phyloP scores from a whole-genome alignment of 306 rosid genomes.

The Calophaca sinica region DNA sequence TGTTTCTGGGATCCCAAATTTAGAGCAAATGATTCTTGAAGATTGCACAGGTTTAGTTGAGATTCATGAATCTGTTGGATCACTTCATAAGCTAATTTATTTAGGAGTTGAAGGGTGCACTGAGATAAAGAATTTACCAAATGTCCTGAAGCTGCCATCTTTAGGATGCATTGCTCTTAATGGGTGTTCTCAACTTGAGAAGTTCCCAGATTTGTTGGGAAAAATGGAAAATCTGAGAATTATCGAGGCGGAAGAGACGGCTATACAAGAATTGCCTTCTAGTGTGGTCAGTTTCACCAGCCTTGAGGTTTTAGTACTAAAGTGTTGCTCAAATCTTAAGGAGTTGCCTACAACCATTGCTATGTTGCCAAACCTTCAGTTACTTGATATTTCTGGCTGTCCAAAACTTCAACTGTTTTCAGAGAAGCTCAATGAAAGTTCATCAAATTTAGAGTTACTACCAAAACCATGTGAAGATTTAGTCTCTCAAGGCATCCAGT shows the following conservation, averaged over 20 bases:
- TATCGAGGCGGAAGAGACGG: conserved; percentile 37
- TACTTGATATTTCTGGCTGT: conserved; percentile 46
- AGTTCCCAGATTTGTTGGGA: conserved; percentile 37
- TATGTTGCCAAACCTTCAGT: conserved; percentile 41
- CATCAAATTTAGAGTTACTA: conserved; percentile 34
- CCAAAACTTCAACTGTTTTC: conserved; percentile 44
- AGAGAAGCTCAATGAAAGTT: conserved; percentile 37
- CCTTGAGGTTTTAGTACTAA: conserved; percentile 34
- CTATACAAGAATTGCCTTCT: conserved; percentile 48
- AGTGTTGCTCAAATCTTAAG: conserved; percentile 43
- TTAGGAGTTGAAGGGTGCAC: conserved; percentile 42
- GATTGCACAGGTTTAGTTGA: conserved; percentile 44
- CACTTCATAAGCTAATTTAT: conserved; percentile 42
- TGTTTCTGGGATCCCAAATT: conserved; percentile 46
- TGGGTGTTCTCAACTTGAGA: conserved; percentile 43
- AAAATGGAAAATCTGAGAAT: conserved; percentile 41
- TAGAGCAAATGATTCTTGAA: conserved; percentile 38
- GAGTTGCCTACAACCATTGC: conserved; percentile 30
- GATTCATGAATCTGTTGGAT: conserved; percentile 46
- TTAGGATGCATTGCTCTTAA: conserved; percentile 40
- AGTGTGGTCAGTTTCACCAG: conserved; percentile 30
- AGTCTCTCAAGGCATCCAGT: conserved; percentile 31
- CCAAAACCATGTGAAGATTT: conserved; percentile 35
- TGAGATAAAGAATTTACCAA: conserved; percentile 42
- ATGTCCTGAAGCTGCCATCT: conserved; percentile 37